These are phyloP conservation scores for Sugiyamaella floridensis DNA, from an alignment of 805 yeast species.

Conservation along the genomic window DNA sequence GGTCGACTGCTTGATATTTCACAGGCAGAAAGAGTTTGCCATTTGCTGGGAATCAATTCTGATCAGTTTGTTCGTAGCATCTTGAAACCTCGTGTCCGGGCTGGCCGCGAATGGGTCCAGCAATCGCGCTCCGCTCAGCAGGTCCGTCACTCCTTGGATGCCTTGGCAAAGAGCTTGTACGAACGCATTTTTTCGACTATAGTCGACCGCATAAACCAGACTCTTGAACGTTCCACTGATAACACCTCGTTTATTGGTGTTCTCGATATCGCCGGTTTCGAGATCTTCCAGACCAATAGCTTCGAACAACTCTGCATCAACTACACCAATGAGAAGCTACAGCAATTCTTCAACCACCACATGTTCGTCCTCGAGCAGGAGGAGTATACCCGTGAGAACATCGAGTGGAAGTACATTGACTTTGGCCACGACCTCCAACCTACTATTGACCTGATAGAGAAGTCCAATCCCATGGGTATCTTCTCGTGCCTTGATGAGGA, in stretches of 20 bases:
- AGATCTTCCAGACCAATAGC: slow-evolving; percentile 89
- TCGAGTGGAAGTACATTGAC: slow-evolving; percentile 89
- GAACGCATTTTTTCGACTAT: slow-evolving; percentile 75
- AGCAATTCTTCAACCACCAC: slow-evolving; percentile 93
- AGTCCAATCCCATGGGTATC: slow-evolving; percentile 66
- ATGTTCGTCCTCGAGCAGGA: slow-evolving; percentile 97
- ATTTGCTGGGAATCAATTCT: slow-evolving; percentile 56
- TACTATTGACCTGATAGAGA: slow-evolving; percentile 87
- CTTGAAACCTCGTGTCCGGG: slow-evolving; percentile 75
- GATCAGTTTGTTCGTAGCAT: slow-evolving; percentile 53
- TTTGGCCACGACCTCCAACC: slow-evolving; percentile 93
- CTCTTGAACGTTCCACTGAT: slow-evolving; percentile 41
- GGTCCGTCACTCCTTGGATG: slow-evolving; percentile 75
- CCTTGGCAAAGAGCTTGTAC: slow-evolving; percentile 78
- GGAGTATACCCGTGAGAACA: slow-evolving; percentile 88
- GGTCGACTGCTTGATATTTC: slow-evolving; percentile 56
- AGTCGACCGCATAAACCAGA: slow-evolving; percentile 67
- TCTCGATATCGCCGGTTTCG: slow-evolving; percentile 95
- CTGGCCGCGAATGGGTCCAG: slow-evolving; percentile 80
- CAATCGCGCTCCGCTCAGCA: slow-evolving; percentile 75
- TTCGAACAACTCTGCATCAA: slow-evolving; percentile 97
- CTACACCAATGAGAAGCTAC: slow-evolving; percentile 63
- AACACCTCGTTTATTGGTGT: slow-evolving; percentile 62
- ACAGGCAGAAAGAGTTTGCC: slow-evolving; percentile 46
- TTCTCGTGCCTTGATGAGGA: slow-evolving; percentile 88